phyloP scores from a whole-genome alignment of 371 early-diverging fungal genomes.

The Nematocida ironsii region DNA sequence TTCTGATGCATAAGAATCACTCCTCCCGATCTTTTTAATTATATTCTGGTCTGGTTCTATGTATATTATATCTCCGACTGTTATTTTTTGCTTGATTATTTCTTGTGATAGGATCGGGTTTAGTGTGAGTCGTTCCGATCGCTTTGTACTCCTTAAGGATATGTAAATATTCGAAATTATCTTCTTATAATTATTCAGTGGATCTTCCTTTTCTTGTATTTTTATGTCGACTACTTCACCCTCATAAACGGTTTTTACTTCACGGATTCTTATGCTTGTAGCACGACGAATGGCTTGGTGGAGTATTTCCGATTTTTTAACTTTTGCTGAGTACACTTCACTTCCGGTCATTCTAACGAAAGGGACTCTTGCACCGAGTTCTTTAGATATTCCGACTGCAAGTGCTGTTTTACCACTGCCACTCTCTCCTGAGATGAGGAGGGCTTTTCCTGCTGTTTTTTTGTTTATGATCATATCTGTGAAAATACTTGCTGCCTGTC shows the following conservation, averaged over 20 bases:
- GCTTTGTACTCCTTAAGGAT: conserved; percentile 60
- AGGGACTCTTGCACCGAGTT: conserved; percentile 60
- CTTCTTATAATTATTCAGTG: conserved; percentile 47
- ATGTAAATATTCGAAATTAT: conserved; percentile 50
- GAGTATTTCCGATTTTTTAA: conserved; percentile 65
- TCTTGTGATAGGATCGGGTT: conserved; percentile 44
- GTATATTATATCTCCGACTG: conserved; percentile 67
- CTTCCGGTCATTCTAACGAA: conserved; percentile 61
- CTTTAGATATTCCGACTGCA: conserved; percentile 59
- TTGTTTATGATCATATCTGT: conserved; percentile 58
- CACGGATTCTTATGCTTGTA: conserved; percentile 55
- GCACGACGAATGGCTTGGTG: conserved; percentile 58
- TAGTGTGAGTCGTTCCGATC: conserved; percentile 59
- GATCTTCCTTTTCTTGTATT: conserved; percentile 58
- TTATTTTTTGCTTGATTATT: conserved; percentile 56
- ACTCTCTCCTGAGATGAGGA: conserved; percentile 61
- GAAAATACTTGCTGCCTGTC: conserved; percentile 57
- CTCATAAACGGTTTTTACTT: conserved; percentile 65
- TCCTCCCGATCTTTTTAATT: conserved; percentile 67
- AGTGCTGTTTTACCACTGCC: conserved; percentile 63
- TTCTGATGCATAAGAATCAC: conserved; percentile 64
- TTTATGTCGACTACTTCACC: conserved; percentile 67
- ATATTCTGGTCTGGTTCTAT: conserved; percentile 62
- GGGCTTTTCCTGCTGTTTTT: conserved; percentile 58
- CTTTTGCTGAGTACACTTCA: conserved; percentile 59